A percentile compares a stretch with the other conserved stretches of the same genome.
Conservation (phyloP, 2,329 filamentous ascomycete species). For the Colletotrichum camelliae region DNA sequence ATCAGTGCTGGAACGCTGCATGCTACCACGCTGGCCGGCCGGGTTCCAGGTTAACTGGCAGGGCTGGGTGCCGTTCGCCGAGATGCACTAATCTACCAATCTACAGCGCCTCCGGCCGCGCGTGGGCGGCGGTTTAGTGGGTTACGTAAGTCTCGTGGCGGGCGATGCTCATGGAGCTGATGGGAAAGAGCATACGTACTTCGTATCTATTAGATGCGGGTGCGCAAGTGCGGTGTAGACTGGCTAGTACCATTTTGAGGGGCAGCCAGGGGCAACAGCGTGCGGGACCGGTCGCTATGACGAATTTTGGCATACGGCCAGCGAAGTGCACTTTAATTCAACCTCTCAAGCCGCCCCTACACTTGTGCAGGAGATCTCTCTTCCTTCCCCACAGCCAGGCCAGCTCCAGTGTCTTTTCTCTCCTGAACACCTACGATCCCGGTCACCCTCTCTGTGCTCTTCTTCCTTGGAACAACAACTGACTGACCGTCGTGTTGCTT, state of each 20-base stretch:
- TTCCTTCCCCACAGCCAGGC: conserved; percentile 18
- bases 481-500: background rate
- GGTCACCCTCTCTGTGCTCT: background rate
- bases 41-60: background rate
- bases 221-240: conserved; percentile 18
- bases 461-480: conserved; percentile 2
- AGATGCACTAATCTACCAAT: conserved; percentile 11
- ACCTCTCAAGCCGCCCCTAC: conserved; percentile 13
- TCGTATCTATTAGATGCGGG: conserved; percentile 1
- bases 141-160: conserved; percentile 8
- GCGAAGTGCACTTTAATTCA: conserved; percentile 17
- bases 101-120: background rate
- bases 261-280: conserved; percentile 12
- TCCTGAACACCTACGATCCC: conserved; percentile 11
- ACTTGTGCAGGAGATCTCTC: conserved; percentile 14
- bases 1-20: background rate
- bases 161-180: background rate
- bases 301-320: conserved; percentile 20
- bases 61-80: background rate
- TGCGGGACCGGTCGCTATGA: conserved; percentile 22
- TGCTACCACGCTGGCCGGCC: background rate
- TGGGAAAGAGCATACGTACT: conserved; percentile 3
- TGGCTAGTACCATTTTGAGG: conserved; percentile 13
- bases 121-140: background rate
- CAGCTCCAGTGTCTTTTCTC: background rate